phyloP scores from a whole-genome alignment of 441 rosid genomes.

The Hura crepitans region DNA sequence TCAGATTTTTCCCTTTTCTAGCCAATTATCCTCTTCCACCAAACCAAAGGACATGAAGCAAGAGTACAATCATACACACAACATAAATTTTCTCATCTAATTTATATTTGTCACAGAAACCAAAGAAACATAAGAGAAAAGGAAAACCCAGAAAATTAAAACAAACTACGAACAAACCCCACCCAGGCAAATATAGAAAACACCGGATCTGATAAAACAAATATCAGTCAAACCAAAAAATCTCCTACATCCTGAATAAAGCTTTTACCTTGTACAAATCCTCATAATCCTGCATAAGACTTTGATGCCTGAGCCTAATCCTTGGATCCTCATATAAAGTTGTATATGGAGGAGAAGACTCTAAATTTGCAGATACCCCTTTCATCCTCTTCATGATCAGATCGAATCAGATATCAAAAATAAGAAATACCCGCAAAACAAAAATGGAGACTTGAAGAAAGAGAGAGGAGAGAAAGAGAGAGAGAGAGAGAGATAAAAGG shows the following conservation, averaged over 20 bases:
- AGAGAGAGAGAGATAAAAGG: background rate
- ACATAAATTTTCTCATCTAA: background rate
- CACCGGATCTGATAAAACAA: slow-evolving; percentile 35
- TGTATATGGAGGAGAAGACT: slow-evolving; percentile 30
- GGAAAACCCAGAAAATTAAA: background rate
- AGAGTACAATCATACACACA: background rate
- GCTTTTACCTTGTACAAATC: slow-evolving; percentile 55
- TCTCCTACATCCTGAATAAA: slow-evolving; percentile 19
- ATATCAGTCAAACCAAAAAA: slow-evolving; percentile 16
- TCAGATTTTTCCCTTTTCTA: background rate
- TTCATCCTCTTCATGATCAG: slow-evolving; percentile 58
- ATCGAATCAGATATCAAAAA: slow-evolving; percentile 27
- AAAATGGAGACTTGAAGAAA: background rate
- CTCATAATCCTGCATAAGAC: slow-evolving; percentile 59
- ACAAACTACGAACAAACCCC: slow-evolving; percentile 16
- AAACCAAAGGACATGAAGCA: background rate
- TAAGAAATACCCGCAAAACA: background rate
- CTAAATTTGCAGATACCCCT: slow-evolving; percentile 29
- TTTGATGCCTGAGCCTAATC: slow-evolving; percentile 47
- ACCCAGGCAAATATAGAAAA: slow-evolving; percentile 13
- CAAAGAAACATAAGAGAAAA: background rate
- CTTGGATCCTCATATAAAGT: slow-evolving; percentile 41
- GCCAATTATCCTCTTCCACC: background rate
- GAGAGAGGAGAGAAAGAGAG: slow-evolving; percentile 1
- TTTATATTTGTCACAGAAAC: background rate